Base-by-base conservation (phyloP, 139 green algal species). In the Yamagishiella unicocca region DNA sequence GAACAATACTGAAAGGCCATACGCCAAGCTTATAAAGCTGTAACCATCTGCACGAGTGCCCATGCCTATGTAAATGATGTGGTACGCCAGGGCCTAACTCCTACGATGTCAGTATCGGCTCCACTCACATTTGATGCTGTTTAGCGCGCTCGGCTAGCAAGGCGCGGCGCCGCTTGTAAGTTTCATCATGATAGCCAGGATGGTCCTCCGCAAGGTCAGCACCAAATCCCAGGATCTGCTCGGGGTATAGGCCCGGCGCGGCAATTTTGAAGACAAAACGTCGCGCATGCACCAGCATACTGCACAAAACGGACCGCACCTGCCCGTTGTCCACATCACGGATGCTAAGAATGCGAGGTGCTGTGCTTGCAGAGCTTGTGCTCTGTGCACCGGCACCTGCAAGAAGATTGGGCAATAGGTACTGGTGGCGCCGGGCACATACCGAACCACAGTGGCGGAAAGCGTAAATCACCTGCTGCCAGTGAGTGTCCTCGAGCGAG, bases 121-220 rank as follows among this genome's bases (percentile, higher is more conserved):
- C 3, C 8, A 64, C 91, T 90, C 53, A 96, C 93, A 97, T 83
- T 71, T 91, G 25, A 77, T 98, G 96, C 9, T 50, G 2, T 2
- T 90, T 88, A 0, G 96, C 96, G 6, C 95, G 50, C 71, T 95
- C 89, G 9, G 93, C 92, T 40, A 98, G 97, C 81, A 90, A 78
- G 1, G 90, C 77, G 0, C 96, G 88, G 1, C 96, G 89, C 77
- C 82, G 84, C 92, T 97, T 98, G 95, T 98, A 98, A 0, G 61
- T 83, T 14, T 88, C 45, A 67, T 98, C 96, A 42, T 91, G 38
- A 78, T 92, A 98, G 22, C 87, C 87, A 31, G 90, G 90, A 33
- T 93, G 90, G 67, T 91, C 85, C 24, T 90, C 86, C 22, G 87
- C 64, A 38, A 92, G 50, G 37, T 94, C 87, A 2, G 91, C 86